Base-by-base conservation (phyloP, 2,329 filamentous ascomycete species). In the Cytospora piceicola region DNA sequence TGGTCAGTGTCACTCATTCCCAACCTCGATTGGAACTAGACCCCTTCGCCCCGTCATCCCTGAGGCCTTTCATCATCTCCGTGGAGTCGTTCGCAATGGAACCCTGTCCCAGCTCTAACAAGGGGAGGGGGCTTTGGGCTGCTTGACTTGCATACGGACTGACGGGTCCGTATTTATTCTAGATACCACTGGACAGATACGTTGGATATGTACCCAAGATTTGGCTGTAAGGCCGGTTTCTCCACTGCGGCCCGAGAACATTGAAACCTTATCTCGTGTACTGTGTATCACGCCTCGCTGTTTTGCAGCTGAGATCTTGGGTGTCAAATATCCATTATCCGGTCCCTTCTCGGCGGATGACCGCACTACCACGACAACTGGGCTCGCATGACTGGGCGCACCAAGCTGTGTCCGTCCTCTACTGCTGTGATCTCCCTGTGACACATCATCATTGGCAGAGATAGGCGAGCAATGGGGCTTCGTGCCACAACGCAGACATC, bases 381-480 rank as follows among this genome's bases (percentile, higher is more conserved):
- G 46, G 46, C 46, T 49, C 46, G 22, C 46, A 49, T n/a, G 22
- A 49, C n/a, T n/a, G 20, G 5, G 46, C 24, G 11, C 46, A 49
- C n/a, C 22, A 49, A 24, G 46, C 46, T 24, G 46, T 49, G 46
- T 49, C 46, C 46, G 46, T 24, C n/a, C n/a, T 22, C 46, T 49
- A 24, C n/a, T 49, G 46, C 12, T 14, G 46, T 49, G 46, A 11
- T 49, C n/a, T 49, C 46, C n/a, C 15, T 53, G 30, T 46, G 39
- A 53, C 29, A 57, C 30, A 36, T 20, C 24, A 9, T 39, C 17
- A 36, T 36, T 46, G 39, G 53, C 53, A 57, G 22, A 51, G 53
- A 63, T 63, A 51, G 42, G 60, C 60, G 53, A 51, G 39, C 34
- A 27, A 63, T 34, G 39, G 52, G 24, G 30, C 22, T 8, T 54